These are phyloP conservation scores for Eutrema heterophyllum DNA, from an alignment of 345 rosid genomes.

Conservation along the genomic window DNA sequence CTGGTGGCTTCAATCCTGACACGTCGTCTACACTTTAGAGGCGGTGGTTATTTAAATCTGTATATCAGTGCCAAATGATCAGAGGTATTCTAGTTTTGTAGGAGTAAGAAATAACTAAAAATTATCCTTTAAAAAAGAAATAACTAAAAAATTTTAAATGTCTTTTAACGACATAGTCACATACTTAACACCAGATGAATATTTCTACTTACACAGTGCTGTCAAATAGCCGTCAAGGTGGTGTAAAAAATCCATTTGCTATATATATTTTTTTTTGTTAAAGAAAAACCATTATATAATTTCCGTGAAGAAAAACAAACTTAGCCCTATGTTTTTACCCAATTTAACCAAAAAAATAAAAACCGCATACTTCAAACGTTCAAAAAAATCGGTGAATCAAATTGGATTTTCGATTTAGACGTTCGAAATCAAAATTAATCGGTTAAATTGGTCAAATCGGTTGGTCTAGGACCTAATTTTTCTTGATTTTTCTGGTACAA, in stretches of 20 bases:
- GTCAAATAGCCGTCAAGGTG: conserved; percentile 7
- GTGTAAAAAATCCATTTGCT: background rate
- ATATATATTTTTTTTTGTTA: background rate
- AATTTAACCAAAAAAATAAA: too few relatives aligned
- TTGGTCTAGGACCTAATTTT: too few relatives aligned
- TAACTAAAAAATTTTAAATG: background rate
- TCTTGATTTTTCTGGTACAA: too few relatives aligned
- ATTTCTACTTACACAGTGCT: background rate
- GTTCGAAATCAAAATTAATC: too few relatives aligned
- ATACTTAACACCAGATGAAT: background rate
- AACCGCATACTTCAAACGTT: too few relatives aligned
- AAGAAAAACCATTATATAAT: background rate
- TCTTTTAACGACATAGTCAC: background rate
- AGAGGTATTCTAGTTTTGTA: background rate
- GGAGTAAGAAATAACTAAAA: background rate
- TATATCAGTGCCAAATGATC: background rate
- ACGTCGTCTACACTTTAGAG: background rate
- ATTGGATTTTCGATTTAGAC: too few relatives aligned
- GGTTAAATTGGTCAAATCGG: too few relatives aligned
- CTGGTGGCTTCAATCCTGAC: background rate
- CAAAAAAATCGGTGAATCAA: too few relatives aligned
- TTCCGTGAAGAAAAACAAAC: background rate
- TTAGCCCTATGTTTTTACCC: background rate
- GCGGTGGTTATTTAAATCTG: background rate
- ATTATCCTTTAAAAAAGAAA: background rate